A percentile compares a stretch with the other conserved stretches of the same genome.
These are phyloP conservation scores for Micractinium sp. DNA, from an alignment of 139 green algal genomes.

Conservation along the genomic window DNA sequence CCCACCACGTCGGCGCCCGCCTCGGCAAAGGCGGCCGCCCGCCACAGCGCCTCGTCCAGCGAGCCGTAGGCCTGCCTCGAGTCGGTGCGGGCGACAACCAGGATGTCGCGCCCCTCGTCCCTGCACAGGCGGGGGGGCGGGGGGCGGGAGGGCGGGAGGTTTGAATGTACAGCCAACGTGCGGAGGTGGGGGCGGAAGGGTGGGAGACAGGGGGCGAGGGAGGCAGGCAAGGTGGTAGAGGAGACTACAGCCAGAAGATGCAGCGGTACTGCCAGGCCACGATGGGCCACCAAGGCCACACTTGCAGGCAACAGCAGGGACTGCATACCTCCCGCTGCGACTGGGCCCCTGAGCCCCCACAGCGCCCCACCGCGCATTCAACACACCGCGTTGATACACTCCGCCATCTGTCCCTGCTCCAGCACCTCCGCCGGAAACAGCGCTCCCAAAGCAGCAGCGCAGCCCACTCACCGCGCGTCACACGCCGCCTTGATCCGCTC, in stretches of 20 bases:
- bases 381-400: background rate
- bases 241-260: no score
- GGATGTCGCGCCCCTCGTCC: slow-evolving; percentile 87
- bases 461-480: slow-evolving; percentile 66
- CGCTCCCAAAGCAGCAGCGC: background rate
- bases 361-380: background rate
- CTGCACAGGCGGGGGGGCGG: slow-evolving; percentile 28
- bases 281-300: no score
- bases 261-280: no score
- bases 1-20: slow-evolving; percentile 84
- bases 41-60: slow-evolving; percentile 82
- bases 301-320: no score
- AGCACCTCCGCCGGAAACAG: background rate
- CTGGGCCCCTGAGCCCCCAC: no score
- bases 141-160: background rate
- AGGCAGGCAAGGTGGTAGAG: background rate
- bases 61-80: slow-evolving; percentile 67
- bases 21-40: slow-evolving; percentile 86
- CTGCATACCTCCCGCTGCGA: no score
- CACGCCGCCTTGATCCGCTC: slow-evolving; percentile 79
- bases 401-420: no score
- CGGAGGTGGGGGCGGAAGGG: background rate
- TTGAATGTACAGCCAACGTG: background rate
- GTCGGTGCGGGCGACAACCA: slow-evolving; percentile 91
- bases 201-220: background rate